Conservation (phyloP, 306 rosid species). For the Prunus fruticosa region DNA sequence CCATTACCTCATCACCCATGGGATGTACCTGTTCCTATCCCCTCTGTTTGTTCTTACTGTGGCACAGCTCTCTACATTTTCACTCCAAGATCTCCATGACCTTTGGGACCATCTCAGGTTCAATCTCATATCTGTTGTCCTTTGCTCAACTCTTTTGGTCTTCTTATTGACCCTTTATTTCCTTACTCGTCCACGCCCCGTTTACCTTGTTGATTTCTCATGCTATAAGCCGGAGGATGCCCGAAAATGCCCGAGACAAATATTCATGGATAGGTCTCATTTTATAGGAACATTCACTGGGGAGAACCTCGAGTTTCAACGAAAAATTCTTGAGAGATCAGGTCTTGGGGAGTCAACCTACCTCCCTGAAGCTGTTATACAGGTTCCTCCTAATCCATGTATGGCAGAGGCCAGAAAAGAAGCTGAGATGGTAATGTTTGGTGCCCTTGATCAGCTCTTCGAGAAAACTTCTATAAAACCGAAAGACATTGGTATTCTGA, state of each 20-base stretch:
- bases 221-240: conserved; percentile 62
- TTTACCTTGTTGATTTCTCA: conserved; percentile 60
- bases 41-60: conserved; percentile 35
- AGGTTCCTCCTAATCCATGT: conserved; percentile 55
- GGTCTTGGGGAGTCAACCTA: conserved; percentile 65
- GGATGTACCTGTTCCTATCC: conserved; percentile 44
- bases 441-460: conserved; percentile 56
- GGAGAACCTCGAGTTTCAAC: conserved; percentile 48
- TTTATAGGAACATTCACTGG: conserved; percentile 39
- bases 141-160: conserved; percentile 45
- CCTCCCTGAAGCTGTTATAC: conserved; percentile 55
- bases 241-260: conserved; percentile 45
- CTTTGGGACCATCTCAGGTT: conserved; percentile 50
- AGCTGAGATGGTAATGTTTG: conserved; percentile 57
- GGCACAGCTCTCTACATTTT: conserved; percentile 44
- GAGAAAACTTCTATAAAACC: conserved; percentile 47
- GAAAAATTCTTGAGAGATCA: conserved; percentile 56
- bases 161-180: conserved; percentile 48
- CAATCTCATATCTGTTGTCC: conserved; percentile 42
- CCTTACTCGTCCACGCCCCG: conserved; percentile 41
- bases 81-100: conserved; percentile 39
- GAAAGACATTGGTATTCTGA: conserved; percentile 53
- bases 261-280: conserved; percentile 46
- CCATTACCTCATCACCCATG: conserved; percentile 57
- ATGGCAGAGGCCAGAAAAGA: conserved; percentile 61